A percentile compares a stretch with the other conserved stretches of the same genome.
Evolutionary conservation across 2,329 filamentous ascomycete genomes (phyloP).

Genomic region (Aspergillus quadrilineatus): DNA sequence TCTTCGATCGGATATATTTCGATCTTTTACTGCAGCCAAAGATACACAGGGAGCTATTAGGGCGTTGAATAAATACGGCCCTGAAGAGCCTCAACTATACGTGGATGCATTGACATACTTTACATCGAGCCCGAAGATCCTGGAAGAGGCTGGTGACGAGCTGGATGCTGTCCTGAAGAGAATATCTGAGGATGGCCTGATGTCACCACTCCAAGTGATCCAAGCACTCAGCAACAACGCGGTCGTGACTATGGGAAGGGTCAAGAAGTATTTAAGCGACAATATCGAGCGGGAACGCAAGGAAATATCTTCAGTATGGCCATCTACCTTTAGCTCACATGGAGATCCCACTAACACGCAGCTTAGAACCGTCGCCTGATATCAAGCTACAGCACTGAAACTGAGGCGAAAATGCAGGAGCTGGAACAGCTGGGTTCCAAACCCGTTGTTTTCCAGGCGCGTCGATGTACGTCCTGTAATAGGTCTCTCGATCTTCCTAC

Average conservation of each 20-base stretch:
- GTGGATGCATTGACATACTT: conserved; percentile 91
- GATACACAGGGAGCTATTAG: conserved; percentile 89
- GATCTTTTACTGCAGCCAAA: conserved; percentile 88
- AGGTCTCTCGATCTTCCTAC: conserved; percentile 78
- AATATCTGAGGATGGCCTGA: conserved; percentile 85
- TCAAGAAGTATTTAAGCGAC: conserved; percentile 85
- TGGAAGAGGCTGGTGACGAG: conserved; percentile 86
- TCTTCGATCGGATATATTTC: conserved; percentile 90
- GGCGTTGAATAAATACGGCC: conserved; percentile 86
- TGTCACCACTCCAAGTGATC: conserved; percentile 95
- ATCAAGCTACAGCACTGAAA: conserved; percentile 79
- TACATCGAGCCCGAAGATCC: conserved; percentile 75
- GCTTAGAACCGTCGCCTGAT: conserved; percentile 74
- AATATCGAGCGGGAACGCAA: conserved; percentile 86
- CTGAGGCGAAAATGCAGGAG: conserved; percentile 73
- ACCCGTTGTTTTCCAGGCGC: conserved; percentile 85
- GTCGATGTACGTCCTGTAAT: conserved; percentile 80
- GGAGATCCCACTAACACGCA: conserved; percentile 26
- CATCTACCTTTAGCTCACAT: not conserved
- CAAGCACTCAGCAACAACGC: conserved; percentile 78
- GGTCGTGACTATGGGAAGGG: conserved; percentile 95
- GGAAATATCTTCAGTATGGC: conserved; percentile 67
- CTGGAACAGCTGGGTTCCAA: conserved; percentile 74
- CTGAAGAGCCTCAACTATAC: conserved; percentile 87
- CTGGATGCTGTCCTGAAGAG: conserved; percentile 75